A percentile compares a stretch with the other conserved stretches of the same genome.
These are phyloP conservation scores for Mycosphaerelloides madeirae DNA, from an alignment of 2,329 filamentous ascomycete species.

Conservation along the genomic window DNA sequence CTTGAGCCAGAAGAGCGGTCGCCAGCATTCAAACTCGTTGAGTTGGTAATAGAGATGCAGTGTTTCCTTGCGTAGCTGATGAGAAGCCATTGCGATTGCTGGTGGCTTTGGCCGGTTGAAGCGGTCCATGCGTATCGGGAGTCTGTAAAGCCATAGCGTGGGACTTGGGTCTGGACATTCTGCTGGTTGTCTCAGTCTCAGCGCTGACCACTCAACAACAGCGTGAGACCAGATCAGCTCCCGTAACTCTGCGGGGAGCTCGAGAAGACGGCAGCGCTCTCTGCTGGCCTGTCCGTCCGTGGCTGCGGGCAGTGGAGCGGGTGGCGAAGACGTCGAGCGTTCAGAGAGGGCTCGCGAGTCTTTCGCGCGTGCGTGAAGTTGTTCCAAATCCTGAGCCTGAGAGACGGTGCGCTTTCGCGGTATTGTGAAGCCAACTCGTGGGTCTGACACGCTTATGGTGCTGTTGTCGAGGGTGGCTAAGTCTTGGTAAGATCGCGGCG, in stretches of 20 bases:
- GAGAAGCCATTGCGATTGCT: slow-evolving; percentile 18
- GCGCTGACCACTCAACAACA: slow-evolving; percentile 18
- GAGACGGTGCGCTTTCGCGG: too few relatives aligned
- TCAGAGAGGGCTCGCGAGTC: too few relatives aligned
- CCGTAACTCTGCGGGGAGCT: slow-evolving; percentile 21
- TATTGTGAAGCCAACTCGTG: too few relatives aligned
- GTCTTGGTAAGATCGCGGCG: too few relatives aligned
- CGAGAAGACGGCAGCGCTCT: slow-evolving; percentile 13
- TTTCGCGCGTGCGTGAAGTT: too few relatives aligned
- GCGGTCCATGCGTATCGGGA: slow-evolving; percentile 19
- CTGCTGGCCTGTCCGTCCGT: too few relatives aligned
- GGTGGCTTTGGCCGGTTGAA: slow-evolving; percentile 16
- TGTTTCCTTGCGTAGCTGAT: slow-evolving; percentile 19
- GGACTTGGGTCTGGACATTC: background rate
- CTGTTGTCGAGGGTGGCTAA: too few relatives aligned
- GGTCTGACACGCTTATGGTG: background rate
- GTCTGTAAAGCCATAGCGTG: slow-evolving; percentile 6
- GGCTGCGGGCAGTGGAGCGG: too few relatives aligned
- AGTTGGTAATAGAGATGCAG: slow-evolving; percentile 22
- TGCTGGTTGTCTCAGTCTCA: background rate
- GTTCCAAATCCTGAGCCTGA: too few relatives aligned
- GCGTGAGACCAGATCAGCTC: slow-evolving; percentile 19
- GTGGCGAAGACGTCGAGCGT: background rate
- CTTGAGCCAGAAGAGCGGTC: slow-evolving; percentile 21
- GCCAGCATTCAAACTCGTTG: slow-evolving; percentile 25